These are phyloP conservation scores for Tilletia horrida DNA, from an alignment of 1,284 basidiomycete species.

Conservation along the genomic window DNA sequence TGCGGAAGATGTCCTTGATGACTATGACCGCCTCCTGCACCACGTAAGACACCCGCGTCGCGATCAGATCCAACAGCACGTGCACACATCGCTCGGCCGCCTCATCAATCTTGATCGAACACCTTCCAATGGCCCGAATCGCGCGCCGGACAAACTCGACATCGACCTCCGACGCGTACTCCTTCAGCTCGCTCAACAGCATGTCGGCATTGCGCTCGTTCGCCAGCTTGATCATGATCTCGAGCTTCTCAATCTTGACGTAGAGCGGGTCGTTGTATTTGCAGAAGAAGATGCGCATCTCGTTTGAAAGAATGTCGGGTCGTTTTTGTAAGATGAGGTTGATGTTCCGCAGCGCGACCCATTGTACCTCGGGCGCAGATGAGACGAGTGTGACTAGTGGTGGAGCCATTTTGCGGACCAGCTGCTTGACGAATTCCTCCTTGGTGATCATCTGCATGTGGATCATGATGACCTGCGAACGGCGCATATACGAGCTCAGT, in stretches of 20 bases:
- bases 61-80: slow-evolving; percentile 84
- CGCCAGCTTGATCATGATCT: slow-evolving; percentile 95
- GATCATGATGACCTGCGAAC: slow-evolving; percentile 79
- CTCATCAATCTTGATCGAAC: slow-evolving; percentile 88
- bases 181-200: slow-evolving; percentile 88
- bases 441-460: slow-evolving; percentile 61
- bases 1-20: slow-evolving; percentile 99
- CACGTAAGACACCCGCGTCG: slow-evolving; percentile 89
- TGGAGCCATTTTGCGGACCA: slow-evolving; percentile 95
- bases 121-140: slow-evolving; percentile 90
- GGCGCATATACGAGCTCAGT: neutral
- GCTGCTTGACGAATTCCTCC: slow-evolving; percentile 80
- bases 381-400: slow-evolving; percentile 70
- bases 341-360: slow-evolving; percentile 94
- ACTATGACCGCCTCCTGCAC: slow-evolving; percentile 98
- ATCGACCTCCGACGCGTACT: slow-evolving; percentile 97
- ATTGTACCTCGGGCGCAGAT: slow-evolving; percentile 72
- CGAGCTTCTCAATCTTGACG: slow-evolving; percentile 95
- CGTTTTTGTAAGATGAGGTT: slow-evolving; percentile 92
- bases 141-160: slow-evolving; percentile 95
- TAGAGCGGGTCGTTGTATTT: slow-evolving; percentile 99
- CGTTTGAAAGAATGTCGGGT: slow-evolving; percentile 80
- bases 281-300: slow-evolving; percentile 99
- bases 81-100: slow-evolving; percentile 93
- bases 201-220: slow-evolving; percentile 89